These are phyloP conservation scores for Barnettozyma salicaria DNA, from an alignment of 805 yeast genomes.

Conservation along the genomic window DNA sequence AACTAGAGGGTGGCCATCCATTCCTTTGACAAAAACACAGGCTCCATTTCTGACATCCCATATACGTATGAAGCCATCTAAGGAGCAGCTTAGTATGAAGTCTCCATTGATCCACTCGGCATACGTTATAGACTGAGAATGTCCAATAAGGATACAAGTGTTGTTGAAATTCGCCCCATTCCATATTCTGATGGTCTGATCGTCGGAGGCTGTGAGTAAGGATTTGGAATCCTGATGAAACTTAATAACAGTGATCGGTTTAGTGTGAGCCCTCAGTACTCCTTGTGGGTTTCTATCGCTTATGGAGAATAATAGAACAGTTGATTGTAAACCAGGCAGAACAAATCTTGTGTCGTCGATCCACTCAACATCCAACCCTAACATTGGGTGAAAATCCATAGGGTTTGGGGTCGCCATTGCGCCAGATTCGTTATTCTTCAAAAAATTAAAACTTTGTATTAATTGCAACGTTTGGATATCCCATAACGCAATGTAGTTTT, in stretches of 20 bases:
- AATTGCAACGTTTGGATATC: slow-evolving; percentile 50
- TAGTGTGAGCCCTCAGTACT: slow-evolving; percentile 57
- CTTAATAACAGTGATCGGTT: slow-evolving; percentile 45
- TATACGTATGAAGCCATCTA: slow-evolving; percentile 64
- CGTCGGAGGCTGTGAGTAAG: slow-evolving; percentile 75
- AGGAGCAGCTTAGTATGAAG: slow-evolving; percentile 46
- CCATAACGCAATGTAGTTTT: slow-evolving; percentile 56
- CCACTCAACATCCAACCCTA: slow-evolving; percentile 67
- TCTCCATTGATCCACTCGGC: slow-evolving; percentile 49
- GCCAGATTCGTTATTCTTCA: too few species aligned
- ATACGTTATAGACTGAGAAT: slow-evolving; percentile 50
- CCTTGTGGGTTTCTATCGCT: slow-evolving; percentile 44
- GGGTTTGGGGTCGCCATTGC: slow-evolving; percentile 17
- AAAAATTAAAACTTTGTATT: slow-evolving; percentile 39
- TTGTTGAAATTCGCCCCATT: slow-evolving; percentile 53
- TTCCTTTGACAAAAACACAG: slow-evolving; percentile 30
- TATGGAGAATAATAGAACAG: slow-evolving; percentile 50
- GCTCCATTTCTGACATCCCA: slow-evolving; percentile 56
- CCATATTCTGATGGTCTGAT: slow-evolving; percentile 70
- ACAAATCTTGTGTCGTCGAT: slow-evolving; percentile 63
- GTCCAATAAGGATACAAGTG: slow-evolving; percentile 43
- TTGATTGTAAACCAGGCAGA: slow-evolving; percentile 52
- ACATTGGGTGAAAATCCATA: slow-evolving; percentile 9
- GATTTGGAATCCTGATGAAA: slow-evolving; percentile 49
- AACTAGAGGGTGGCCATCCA: slow-evolving; percentile 51